Base-by-base conservation (phyloP, 2,329 filamentous ascomycete species). In the Diaporthe aspalathi region DNA sequence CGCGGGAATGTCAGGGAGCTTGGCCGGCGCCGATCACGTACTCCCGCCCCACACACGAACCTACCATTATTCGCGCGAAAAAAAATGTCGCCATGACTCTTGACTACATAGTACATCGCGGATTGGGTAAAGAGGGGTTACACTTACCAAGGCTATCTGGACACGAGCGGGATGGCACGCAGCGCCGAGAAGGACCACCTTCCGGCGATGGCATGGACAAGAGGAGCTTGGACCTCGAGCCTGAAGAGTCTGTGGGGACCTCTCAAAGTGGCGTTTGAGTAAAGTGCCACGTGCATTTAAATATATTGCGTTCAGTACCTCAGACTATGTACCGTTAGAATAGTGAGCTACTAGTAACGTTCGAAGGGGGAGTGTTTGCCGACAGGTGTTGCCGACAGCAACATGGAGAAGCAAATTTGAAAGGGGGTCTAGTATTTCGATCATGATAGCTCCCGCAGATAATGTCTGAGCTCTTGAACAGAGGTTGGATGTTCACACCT, bases 151-250 rank as follows among this genome's bases (percentile, higher is more conserved):
- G 12, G 49, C 60, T 45, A 17, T 35, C 43, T 49, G 17, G 32
- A 49, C 43, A 5, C 60, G 22, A 63, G 40, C 43, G 60, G 45
- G 27, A 47, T 49, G 60, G 60, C 60, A 47, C 32, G 60, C n/a
- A 35, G n/a, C 7, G 40, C 43, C n/a, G 27, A 49, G 27, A 35
- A 49, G 24, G 24, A 38, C n/a, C 27, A 38, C 35, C 12, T 4
- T 24, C 43, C 20, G 43, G 60, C 12, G 43, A 20, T 49, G n/a
- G 20, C 35, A 47, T 24, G 14, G n/a, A 8, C n/a, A 24, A n/a
- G n/a, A 9, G 2, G 35, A 29, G 43, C 57, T 45, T 47, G 27
- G 45, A 24, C 43, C 27, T 49, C n/a, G 8, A 12, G 1, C 14
- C 20, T 7, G 27, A 16, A 22, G 43, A 49, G 17, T 11, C 40